phyloP scores from a whole-genome alignment of 805 yeast species.

The Lipomyces chichibuensis region DNA sequence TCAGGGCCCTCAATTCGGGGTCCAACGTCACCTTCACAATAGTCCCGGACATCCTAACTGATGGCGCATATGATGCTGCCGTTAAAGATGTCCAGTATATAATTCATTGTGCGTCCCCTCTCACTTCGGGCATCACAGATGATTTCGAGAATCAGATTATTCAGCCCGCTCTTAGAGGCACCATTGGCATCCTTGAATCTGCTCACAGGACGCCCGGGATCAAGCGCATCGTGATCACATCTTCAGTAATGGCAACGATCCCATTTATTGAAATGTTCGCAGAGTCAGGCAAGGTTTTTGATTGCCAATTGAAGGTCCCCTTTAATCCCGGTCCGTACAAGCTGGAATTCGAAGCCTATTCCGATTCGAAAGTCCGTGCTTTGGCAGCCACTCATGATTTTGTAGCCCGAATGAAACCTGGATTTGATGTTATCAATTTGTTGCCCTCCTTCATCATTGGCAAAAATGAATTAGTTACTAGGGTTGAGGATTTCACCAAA shows the following conservation, averaged over 20 bases:
- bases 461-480: conserved; percentile 3
- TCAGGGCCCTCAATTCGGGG: conserved; percentile 39
- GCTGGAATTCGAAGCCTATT: not conserved
- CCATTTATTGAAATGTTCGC: not conserved
- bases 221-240: conserved; percentile 52
- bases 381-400: not conserved
- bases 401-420: not conserved
- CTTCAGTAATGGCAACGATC: conserved; percentile 50
- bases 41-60: conserved; percentile 17
- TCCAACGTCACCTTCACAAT: not conserved
- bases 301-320: not conserved
- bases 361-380: not conserved
- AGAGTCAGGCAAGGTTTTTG: not conserved
- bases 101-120: conserved; percentile 16
- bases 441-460: conserved; percentile 2
- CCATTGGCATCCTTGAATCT: conserved; percentile 50
- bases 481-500: not conserved
- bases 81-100: conserved; percentile 12
- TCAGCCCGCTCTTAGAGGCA: conserved; percentile 55
- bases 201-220: conserved; percentile 46
- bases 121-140: conserved; percentile 34
- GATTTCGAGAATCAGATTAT: conserved; percentile 48
- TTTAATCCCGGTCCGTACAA: not conserved
- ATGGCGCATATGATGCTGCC: conserved; percentile 17
- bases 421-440: not conserved